Conservation (phyloP, 306 rosid genomes). For the Parietaria judaica region DNA sequence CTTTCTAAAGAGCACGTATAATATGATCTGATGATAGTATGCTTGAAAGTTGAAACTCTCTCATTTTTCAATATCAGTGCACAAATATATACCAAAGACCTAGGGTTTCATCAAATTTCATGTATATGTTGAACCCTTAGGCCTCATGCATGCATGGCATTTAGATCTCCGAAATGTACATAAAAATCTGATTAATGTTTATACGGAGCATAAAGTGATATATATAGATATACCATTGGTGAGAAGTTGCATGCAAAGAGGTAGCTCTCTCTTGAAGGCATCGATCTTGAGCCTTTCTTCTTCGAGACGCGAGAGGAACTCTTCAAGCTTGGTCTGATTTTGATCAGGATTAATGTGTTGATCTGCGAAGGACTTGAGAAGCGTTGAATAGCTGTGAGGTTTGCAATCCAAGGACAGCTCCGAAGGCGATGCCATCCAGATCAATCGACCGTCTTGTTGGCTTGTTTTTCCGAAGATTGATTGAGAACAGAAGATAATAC, state of each 20-base stretch:
- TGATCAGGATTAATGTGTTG: conserved; percentile 30
- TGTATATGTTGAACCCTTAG: neutral
- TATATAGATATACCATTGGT: conserved; percentile 48
- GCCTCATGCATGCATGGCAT: conserved; percentile 1
- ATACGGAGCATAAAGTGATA: no score
- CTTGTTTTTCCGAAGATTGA: neutral
- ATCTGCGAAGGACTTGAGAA: conserved; percentile 72
- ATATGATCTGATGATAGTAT: no score
- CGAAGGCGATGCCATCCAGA: conserved; percentile 65
- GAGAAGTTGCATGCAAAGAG: conserved; percentile 99
- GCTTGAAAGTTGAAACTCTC: no score
- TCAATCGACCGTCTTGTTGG: neutral
- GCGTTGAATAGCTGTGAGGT: conserved; percentile 70
- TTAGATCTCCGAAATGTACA: neutral
- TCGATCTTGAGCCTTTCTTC: conserved; percentile 95
- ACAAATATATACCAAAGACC: no score
- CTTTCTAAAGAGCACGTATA: no score
- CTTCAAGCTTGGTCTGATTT: conserved; percentile 60
- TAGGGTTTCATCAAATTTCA: neutral
- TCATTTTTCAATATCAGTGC: no score
- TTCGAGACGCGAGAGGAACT: conserved; percentile 72
- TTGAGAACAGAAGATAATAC: neutral
- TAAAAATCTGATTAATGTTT: neutral
- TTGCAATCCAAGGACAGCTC: conserved; percentile 81
- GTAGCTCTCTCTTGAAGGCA: conserved; percentile 97